These are phyloP conservation scores for Sphaerostilbella broomeana DNA, from an alignment of 2,329 filamentous ascomycete species.

Conservation along the genomic window DNA sequence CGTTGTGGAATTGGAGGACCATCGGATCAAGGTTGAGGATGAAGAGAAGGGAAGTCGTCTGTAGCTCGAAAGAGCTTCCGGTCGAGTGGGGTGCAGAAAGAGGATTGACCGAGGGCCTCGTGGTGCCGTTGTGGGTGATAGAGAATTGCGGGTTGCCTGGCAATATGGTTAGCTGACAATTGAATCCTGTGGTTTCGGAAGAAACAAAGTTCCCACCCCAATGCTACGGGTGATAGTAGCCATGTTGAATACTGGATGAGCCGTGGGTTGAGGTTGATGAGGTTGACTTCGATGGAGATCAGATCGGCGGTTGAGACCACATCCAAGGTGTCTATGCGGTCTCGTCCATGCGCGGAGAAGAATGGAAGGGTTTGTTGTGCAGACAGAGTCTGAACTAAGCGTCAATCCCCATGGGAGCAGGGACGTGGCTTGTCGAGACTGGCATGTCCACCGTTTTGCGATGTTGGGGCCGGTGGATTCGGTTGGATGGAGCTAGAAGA, in stretches of 20 bases:
- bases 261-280: slow-evolving; percentile 1
- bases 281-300: neutral
- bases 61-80: slow-evolving; percentile 1
- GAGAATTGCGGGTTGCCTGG: slow-evolving; percentile 16
- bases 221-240: slow-evolving; percentile 4
- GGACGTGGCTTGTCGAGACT: slow-evolving; percentile 3
- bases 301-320: slow-evolving; percentile 3
- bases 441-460: slow-evolving; percentile 7
- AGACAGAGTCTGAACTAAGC: neutral
- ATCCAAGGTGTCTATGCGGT: neutral
- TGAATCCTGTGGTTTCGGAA: no score
- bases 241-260: slow-evolving; percentile 1
- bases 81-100: slow-evolving; percentile 6
- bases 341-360: neutral
- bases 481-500: slow-evolving; percentile 9
- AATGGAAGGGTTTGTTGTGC: neutral
- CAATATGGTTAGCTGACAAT: neutral
- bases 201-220: no score
- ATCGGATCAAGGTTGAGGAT: slow-evolving; percentile 11
- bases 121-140: slow-evolving; percentile 17
- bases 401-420: neutral
- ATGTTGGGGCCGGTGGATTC: slow-evolving; percentile 3
- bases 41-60: neutral
- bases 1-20: slow-evolving; percentile 18
- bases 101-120: slow-evolving; percentile 14